phyloP scores from a whole-genome alignment of 192 early-diverging fungal species.

The Thamnidium elegans region DNA sequence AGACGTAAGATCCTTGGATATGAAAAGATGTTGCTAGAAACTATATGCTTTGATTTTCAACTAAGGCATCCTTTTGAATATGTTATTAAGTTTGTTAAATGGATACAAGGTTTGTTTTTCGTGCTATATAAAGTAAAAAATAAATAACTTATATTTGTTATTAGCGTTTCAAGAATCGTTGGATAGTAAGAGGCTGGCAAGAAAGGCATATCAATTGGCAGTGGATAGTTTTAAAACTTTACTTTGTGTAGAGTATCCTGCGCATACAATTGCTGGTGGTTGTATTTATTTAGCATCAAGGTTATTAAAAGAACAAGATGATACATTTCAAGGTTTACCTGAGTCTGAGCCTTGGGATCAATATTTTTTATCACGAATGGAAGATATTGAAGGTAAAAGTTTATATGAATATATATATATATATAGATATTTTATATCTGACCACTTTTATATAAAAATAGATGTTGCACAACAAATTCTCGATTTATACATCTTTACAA shows the following conservation, averaged over 20 bases:
- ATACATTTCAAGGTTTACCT: constrained; percentile 29
- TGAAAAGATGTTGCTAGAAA: constrained; percentile 74
- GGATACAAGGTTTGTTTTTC: constrained; percentile 50
- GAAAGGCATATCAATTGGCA: constrained; percentile 32
- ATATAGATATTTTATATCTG: too few relatives aligned
- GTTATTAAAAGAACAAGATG: constrained; percentile 36
- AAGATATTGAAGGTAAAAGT: constrained; percentile 56
- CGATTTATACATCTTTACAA: constrained; percentile 45
- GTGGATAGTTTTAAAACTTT: constrained; percentile 47
- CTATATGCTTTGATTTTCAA: constrained; percentile 81
- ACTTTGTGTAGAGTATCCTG: constrained; percentile 60
- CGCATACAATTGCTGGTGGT: constrained; percentile 60
- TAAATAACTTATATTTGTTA: neutral
- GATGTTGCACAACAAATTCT: constrained; percentile 53
- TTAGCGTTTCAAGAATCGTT: constrained; percentile 19
- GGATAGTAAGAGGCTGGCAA: constrained; percentile 45
- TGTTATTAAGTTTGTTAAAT: constrained; percentile 69
- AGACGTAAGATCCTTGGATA: constrained; percentile 58
- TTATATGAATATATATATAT: too few relatives aligned
- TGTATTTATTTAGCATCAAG: constrained; percentile 56
- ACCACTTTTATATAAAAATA: constrained; percentile 7
- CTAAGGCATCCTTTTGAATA: constrained; percentile 68
- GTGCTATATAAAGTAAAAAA: neutral
- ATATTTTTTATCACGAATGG: constrained; percentile 42
- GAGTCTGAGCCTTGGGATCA: constrained; percentile 49